phyloP scores from a whole-genome alignment of 164 flowering plant genomes.

The Stephania cephalantha region DNA sequence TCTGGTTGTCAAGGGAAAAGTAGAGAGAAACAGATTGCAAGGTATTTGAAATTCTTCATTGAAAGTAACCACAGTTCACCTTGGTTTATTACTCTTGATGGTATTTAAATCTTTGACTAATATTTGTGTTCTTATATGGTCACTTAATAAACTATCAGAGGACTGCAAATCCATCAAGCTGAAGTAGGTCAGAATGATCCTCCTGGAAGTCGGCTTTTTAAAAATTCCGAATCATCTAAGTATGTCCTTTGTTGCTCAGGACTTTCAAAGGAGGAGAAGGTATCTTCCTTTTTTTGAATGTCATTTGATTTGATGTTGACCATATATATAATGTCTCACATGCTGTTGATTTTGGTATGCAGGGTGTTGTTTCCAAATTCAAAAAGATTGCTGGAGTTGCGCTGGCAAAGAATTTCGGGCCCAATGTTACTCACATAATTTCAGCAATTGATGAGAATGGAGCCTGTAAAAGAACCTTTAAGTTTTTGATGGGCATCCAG shows the following conservation, averaged over 20 bases:
- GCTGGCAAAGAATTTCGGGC: constrained; percentile 52
- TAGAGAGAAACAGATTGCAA: constrained; percentile 21
- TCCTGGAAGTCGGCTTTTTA: constrained; percentile 23
- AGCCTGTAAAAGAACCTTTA: constrained; percentile 85
- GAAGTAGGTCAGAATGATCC: constrained; percentile 17
- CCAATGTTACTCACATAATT: constrained; percentile 77
- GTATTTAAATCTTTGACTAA: neutral
- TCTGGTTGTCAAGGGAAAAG: constrained; percentile 24
- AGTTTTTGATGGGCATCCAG: constrained; percentile 78
- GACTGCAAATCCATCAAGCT: constrained; percentile 13
- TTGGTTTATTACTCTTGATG: neutral
- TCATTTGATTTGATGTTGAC: neutral
- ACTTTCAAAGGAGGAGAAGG: constrained; percentile 63
- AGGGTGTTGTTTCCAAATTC: constrained; percentile 67
- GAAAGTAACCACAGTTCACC: neutral
- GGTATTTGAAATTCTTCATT: neutral
- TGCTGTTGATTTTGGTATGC: constrained; percentile 20
- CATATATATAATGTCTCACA: neutral
- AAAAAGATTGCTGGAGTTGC: constrained; percentile 44
- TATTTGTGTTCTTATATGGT: constrained; percentile 7
- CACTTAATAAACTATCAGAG: constrained; percentile 27
- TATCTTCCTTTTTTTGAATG: constrained; percentile 16
- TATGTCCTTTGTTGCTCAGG: constrained; percentile 80
- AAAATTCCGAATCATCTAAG: constrained; percentile 28
- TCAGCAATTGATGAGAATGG: constrained; percentile 86